These are phyloP conservation scores for Sugiyamaella mastotermitis DNA, from an alignment of 805 yeast genomes.

Conservation along the genomic window DNA sequence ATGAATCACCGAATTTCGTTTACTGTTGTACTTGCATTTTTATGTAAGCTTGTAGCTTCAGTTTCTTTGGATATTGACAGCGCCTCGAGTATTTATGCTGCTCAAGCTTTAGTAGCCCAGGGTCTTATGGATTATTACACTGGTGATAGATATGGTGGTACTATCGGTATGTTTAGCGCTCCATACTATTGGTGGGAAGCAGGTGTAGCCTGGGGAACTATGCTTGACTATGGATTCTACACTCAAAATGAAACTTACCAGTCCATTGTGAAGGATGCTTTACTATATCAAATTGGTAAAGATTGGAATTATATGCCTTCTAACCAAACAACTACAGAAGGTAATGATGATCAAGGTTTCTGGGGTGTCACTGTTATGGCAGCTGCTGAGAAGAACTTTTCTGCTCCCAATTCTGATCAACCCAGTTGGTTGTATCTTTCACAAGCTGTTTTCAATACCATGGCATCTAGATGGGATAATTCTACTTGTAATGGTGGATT, in stretches of 20 bases:
- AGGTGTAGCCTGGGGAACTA: constrained; percentile 89
- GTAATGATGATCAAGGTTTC: constrained; percentile 96
- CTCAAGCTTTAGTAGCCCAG: constrained; percentile 44
- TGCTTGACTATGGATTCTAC: constrained; percentile 71
- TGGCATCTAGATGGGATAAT: constrained; percentile 84
- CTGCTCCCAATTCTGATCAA: constrained; percentile 53
- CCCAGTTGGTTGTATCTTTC: constrained; percentile 81
- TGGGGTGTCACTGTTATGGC: constrained; percentile 94
- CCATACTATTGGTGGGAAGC: constrained; percentile 99
- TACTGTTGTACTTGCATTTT: background rate
- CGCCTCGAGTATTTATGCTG: constrained; percentile 42
- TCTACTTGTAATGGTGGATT: constrained; percentile 77
- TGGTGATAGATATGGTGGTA: constrained; percentile 60
- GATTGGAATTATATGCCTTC: constrained; percentile 76
- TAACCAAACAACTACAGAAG: constrained; percentile 87
- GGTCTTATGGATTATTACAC: constrained; percentile 69
- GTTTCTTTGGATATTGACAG: constrained; percentile 34
- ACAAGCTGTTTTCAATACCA: constrained; percentile 85
- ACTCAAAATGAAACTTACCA: constrained; percentile 67
- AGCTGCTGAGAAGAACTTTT: constrained; percentile 85
- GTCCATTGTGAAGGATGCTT: constrained; percentile 50
- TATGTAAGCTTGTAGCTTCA: background rate
- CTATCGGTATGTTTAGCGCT: constrained; percentile 76
- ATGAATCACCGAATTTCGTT: background rate
- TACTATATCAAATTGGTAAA: constrained; percentile 68